Conservation (phyloP, 768 basidiomycete species). For the Xerocomellus intermedius region DNA sequence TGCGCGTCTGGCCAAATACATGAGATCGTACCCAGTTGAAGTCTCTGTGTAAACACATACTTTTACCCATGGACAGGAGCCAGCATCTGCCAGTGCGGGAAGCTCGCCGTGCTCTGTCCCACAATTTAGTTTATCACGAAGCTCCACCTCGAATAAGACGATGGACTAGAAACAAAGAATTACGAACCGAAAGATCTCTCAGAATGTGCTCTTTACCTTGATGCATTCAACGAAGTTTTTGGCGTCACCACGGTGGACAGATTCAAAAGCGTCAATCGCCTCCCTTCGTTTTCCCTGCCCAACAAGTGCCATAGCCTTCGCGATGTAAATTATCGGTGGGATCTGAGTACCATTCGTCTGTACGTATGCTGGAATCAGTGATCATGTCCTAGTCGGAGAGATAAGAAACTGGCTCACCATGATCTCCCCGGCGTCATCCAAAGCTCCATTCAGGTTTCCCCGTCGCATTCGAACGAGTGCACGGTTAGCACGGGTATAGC, state of each 20-base stretch:
- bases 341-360: background rate
- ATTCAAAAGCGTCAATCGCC: background rate
- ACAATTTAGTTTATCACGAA: background rate
- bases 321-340: constrained; percentile 1
- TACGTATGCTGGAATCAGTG: background rate
- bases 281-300: background rate
- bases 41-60: background rate
- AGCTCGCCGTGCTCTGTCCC: background rate
- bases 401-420: constrained; percentile 1
- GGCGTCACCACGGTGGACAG: background rate
- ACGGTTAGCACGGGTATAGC: constrained; percentile 13
- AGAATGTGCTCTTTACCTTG: constrained; percentile 2
- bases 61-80: background rate
- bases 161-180: background rate
- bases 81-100: background rate
- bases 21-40: background rate
- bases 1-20: background rate
- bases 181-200: background rate
- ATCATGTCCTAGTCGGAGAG: background rate
- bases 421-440: background rate
- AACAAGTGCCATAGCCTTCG: constrained; percentile 1
- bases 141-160: background rate
- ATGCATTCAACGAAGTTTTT: constrained; percentile 1
- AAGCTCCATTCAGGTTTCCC: constrained; percentile 2
- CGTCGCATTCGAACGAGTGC: constrained; percentile 13